These are phyloP conservation scores for Tubosaeta sp. DNA, from an alignment of 768 basidiomycete species.

Conservation along the genomic window DNA sequence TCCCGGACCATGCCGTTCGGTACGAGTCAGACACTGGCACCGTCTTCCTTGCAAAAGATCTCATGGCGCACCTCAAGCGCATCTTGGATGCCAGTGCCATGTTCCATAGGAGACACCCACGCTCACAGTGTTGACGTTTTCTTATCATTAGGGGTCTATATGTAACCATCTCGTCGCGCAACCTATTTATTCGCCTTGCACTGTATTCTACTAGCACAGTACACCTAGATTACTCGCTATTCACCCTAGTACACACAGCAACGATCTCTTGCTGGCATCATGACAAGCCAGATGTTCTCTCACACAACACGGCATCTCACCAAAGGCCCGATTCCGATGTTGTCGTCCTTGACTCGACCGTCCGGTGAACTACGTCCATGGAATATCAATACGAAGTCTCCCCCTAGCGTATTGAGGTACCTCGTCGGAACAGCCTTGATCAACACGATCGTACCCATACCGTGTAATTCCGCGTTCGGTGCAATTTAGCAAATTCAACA, in stretches of 20 bases:
- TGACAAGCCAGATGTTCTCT: neutral
- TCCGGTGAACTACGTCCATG: too few relatives aligned
- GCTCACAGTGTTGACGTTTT: slow-evolving; percentile 9
- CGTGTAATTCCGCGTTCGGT: too few relatives aligned
- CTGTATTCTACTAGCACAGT: slow-evolving; percentile 17
- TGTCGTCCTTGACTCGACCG: slow-evolving; percentile 2
- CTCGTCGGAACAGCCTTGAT: too few relatives aligned
- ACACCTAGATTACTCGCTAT: neutral
- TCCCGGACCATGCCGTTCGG: slow-evolving; percentile 43
- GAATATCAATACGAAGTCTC: too few relatives aligned
- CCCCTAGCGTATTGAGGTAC: too few relatives aligned
- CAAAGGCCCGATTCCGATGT: slow-evolving; percentile 2
- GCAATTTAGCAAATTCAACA: too few relatives aligned
- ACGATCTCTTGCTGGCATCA: neutral
- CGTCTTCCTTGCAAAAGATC: slow-evolving; percentile 53
- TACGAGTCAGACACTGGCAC: slow-evolving; percentile 59
- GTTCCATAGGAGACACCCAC: slow-evolving; percentile 11
- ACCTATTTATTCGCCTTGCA: slow-evolving; percentile 9
- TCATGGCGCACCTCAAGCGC: slow-evolving; percentile 25
- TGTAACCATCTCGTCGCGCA: neutral
- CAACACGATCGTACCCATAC: too few relatives aligned
- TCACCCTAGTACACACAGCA: neutral
- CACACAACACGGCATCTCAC: slow-evolving; percentile 5
- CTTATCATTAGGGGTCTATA: neutral
- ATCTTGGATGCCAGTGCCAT: slow-evolving; percentile 26